phyloP scores from a whole-genome alignment of 2,329 filamentous ascomycete genomes.

The Cylindrodendrum hubeiense region DNA sequence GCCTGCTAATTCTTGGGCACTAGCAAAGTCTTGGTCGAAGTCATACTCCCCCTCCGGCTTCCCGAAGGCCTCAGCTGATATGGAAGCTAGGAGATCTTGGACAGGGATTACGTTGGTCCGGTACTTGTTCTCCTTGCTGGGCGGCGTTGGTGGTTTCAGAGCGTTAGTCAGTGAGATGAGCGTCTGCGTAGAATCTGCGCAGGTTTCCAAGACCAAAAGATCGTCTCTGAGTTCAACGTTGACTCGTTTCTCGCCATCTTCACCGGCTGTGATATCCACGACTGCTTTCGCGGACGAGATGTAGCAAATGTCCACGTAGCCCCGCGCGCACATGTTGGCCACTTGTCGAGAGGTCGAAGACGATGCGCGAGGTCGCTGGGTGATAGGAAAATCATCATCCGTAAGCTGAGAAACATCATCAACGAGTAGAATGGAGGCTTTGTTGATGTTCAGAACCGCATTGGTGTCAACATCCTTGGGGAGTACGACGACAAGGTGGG shows the following conservation, averaged over 20 bases:
- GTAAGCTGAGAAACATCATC: slow-evolving; percentile 71
- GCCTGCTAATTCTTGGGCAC: slow-evolving; percentile 62
- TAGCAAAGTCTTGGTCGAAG: slow-evolving; percentile 72
- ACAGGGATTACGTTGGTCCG: slow-evolving; percentile 88
- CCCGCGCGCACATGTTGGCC: slow-evolving; percentile 70
- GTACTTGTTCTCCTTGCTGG: slow-evolving; percentile 87
- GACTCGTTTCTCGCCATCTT: slow-evolving; percentile 73
- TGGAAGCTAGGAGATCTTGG: slow-evolving; percentile 88
- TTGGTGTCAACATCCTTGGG: slow-evolving; percentile 74
- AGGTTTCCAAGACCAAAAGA: slow-evolving; percentile 91
- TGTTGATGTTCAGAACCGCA: slow-evolving; percentile 77
- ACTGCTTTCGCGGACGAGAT: slow-evolving; percentile 83
- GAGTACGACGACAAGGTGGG: slow-evolving; percentile 76
- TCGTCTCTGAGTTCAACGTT: slow-evolving; percentile 88
- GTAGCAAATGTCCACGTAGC: slow-evolving; percentile 88
- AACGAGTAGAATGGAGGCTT: slow-evolving; percentile 85
- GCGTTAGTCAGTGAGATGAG: slow-evolving; percentile 84
- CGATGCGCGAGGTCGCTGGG: slow-evolving; percentile 44
- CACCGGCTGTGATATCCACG: slow-evolving; percentile 68
- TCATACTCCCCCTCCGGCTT: slow-evolving; percentile 71
- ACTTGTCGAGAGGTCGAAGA: slow-evolving; percentile 62
- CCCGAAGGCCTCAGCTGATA: slow-evolving; percentile 87
- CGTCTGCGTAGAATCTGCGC: slow-evolving; percentile 96
- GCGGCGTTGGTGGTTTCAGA: slow-evolving; percentile 84
- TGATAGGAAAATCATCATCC: slow-evolving; percentile 23